phyloP scores from a whole-genome alignment of 1,284 basidiomycete genomes.

The Neonothopanus nambi region DNA sequence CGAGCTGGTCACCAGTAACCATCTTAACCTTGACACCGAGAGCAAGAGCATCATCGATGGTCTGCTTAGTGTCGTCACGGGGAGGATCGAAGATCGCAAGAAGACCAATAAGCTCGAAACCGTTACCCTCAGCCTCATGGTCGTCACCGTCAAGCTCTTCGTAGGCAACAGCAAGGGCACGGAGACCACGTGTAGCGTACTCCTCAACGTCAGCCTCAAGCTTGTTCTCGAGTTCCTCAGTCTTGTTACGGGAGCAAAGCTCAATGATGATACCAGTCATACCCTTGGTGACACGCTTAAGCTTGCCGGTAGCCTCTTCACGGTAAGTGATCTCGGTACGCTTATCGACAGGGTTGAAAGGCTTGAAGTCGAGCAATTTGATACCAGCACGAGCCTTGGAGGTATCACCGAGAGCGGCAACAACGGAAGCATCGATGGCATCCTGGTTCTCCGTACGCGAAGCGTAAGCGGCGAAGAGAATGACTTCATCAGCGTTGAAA shows the following conservation, averaged over 20 bases:
- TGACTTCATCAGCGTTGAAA: slow-evolving; percentile 88
- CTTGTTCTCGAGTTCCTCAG: slow-evolving; percentile 84
- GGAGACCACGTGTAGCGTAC: slow-evolving; percentile 94
- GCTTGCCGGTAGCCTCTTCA: slow-evolving; percentile 89
- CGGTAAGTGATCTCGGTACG: slow-evolving; percentile 98
- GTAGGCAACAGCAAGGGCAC: slow-evolving; percentile 94
- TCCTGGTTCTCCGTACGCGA: slow-evolving; percentile 99
- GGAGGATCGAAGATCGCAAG: slow-evolving; percentile 98
- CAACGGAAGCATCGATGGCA: slow-evolving; percentile 91
- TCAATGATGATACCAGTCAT: slow-evolving; percentile 98
- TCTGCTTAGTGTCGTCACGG: slow-evolving; percentile 98
- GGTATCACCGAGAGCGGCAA: slow-evolving; percentile 77
- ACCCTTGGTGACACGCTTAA: slow-evolving; percentile 99
- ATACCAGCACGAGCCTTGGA: slow-evolving; percentile 85
- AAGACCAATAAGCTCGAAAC: slow-evolving; percentile 96
- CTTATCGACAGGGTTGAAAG: slow-evolving; percentile 99
- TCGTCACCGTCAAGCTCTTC: slow-evolving; percentile 90
- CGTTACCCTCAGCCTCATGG: slow-evolving; percentile 83
- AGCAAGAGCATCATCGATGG: slow-evolving; percentile 93
- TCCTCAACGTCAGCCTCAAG: slow-evolving; percentile 96
- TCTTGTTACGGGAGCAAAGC: slow-evolving; percentile 96
- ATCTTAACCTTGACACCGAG: slow-evolving; percentile 99
- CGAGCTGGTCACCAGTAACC: slow-evolving; percentile 99
- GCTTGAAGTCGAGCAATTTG: slow-evolving; percentile 97
- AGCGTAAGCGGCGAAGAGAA: slow-evolving; percentile 92